A percentile compares a stretch with the other conserved stretches of the same genome.
phyloP scores from a whole-genome alignment of 306 rosid genomes.

The Comarum palustre region DNA sequence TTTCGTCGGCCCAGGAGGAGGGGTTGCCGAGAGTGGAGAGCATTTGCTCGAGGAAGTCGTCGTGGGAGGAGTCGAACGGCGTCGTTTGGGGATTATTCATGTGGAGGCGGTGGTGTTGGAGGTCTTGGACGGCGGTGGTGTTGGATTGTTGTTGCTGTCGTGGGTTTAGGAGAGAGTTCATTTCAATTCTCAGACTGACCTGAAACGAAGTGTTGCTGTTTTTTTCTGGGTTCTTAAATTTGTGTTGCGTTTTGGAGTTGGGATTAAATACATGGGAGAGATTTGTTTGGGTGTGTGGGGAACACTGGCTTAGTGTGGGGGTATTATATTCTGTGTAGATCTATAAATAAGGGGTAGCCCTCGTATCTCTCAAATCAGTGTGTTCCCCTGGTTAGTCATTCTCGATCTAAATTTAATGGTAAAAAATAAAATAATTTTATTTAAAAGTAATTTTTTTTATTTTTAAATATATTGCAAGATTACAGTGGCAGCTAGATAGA shows the following conservation, averaged over 20 bases:
- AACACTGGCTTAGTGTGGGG: not conserved
- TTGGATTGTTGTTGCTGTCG: not conserved
- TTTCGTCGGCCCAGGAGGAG: conserved; percentile 56
- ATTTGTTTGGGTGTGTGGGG: not conserved
- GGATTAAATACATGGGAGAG: not conserved
- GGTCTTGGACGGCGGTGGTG: conserved; percentile 42
- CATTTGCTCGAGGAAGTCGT: conserved; percentile 88
- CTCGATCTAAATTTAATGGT: too few relatives aligned
- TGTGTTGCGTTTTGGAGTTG: not conserved
- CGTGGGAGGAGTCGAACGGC: conserved; percentile 49
- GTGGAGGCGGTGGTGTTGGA: conserved; percentile 13
- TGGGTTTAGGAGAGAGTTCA: conserved; percentile 56
- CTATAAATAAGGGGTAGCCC: too few relatives aligned
- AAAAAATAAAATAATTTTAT: too few relatives aligned
- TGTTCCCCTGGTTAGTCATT: too few relatives aligned
- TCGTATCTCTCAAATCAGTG: not conserved
- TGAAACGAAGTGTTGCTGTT: not conserved
- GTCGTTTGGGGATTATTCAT: not conserved
- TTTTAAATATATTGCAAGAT: too few relatives aligned
- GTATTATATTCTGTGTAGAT: not conserved
- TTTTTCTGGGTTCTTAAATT: not conserved
- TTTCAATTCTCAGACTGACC: conserved; percentile 26
- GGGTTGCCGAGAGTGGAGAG: conserved; percentile 57
- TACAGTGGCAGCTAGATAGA: not conserved
- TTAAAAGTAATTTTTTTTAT: too few relatives aligned